Conservation (phyloP, 2,329 filamentous ascomycete genomes). For the Elsinoe batatas region DNA sequence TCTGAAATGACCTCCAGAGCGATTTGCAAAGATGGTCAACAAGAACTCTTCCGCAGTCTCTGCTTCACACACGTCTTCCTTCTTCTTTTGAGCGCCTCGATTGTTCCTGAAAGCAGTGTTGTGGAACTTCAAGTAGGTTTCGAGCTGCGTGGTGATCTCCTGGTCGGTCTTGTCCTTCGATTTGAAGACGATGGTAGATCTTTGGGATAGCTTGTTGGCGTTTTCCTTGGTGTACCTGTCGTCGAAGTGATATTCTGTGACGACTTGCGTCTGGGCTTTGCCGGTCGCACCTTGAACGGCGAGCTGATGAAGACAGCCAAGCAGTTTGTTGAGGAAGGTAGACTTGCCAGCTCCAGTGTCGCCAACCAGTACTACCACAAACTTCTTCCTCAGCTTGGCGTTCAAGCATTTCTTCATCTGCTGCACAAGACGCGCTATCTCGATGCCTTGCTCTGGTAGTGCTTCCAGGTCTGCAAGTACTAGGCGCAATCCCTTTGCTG, state of each 20-base stretch:
- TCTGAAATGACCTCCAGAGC: not conserved
- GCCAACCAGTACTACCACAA: constrained; percentile 16
- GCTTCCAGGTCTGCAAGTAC: not conserved
- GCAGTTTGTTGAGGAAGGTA: not conserved
- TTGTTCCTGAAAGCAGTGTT: not conserved
- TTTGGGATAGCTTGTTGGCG: not conserved
- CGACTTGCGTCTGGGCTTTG: not conserved
- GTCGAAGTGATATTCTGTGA: not conserved
- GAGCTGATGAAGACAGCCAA: not conserved
- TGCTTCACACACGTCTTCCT: not conserved
- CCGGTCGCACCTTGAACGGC: not conserved
- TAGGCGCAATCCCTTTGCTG: not conserved
- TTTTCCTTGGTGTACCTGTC: not conserved
- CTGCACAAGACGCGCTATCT: not conserved
- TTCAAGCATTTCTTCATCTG: not conserved
- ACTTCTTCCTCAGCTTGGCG: not conserved
- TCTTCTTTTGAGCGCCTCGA: not conserved
- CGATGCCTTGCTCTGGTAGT: too few species aligned
- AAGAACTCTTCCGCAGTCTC: not conserved
- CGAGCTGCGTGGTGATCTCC: not conserved
- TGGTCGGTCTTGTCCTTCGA: not conserved
- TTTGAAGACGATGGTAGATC: not conserved
- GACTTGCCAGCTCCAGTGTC: constrained; percentile 6
- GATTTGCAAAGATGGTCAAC: not conserved
- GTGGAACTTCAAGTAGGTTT: not conserved